Percentiles rank a stretch among this genome's conserved stretches.
These are phyloP conservation scores for Fomitopsis betulina DNA, from an alignment of 1,284 basidiomycete genomes.

Conservation along the genomic window DNA sequence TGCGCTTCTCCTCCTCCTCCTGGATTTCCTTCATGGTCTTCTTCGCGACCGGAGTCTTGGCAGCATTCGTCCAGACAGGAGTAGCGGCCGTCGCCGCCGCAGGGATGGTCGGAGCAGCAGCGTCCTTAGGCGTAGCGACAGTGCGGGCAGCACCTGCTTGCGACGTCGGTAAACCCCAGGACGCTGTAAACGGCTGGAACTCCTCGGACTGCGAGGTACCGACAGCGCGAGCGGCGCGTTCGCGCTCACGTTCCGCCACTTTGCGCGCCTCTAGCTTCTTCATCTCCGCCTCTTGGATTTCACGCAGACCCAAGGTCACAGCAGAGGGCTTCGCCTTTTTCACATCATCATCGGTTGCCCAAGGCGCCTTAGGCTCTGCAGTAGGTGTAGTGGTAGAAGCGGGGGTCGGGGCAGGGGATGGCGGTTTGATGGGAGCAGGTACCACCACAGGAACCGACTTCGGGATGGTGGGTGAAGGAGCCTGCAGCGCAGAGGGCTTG, in stretches of 20 bases:
- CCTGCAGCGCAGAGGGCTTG: conserved; percentile 22
- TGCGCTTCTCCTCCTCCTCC: conserved; percentile 90
- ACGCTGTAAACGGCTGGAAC: conserved; percentile 55
- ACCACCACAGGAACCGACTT: conserved; percentile 12
- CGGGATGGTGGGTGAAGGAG: conserved; percentile 12
- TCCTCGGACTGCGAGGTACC: conserved; percentile 44
- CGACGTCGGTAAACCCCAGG: conserved; percentile 78
- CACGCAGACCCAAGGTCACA: conserved; percentile 71
- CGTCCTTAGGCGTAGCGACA: conserved; percentile 40
- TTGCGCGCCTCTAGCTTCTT: conserved; percentile 77
- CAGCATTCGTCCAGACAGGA: conserved; percentile 66
- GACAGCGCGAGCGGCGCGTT: conserved; percentile 50
- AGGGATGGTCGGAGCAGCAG: conserved; percentile 23
- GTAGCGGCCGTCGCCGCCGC: conserved; percentile 29
- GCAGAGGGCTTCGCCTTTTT: conserved; percentile 45
- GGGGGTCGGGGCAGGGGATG: conserved; percentile 25
- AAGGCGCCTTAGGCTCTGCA: conserved; percentile 45
- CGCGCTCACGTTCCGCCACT: conserved; percentile 61
- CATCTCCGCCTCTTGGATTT: conserved; percentile 94
- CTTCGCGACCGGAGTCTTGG: conserved; percentile 56
- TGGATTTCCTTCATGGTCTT: conserved; percentile 99
- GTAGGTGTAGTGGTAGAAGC: neutral
- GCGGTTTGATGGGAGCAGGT: conserved; percentile 14
- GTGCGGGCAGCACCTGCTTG: conserved; percentile 54
- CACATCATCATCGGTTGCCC: conserved; percentile 62